These are phyloP conservation scores for Phylloporus arenicola DNA, from an alignment of 768 basidiomycete species.

Conservation along the genomic window DNA sequence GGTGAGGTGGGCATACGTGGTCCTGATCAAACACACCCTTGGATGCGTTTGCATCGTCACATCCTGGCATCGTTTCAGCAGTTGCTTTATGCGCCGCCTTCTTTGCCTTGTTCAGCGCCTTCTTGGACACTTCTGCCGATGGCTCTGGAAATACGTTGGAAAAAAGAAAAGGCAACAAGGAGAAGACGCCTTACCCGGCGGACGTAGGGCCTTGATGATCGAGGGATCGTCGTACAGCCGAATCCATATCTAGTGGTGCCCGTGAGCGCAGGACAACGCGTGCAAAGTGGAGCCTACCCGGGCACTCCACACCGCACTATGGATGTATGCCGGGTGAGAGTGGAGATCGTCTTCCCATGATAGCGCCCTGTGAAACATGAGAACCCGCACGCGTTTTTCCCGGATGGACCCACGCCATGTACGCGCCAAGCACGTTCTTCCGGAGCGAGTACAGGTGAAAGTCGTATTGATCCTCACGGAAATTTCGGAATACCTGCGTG, in stretches of 20 bases:
- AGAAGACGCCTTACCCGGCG: conserved; percentile 31
- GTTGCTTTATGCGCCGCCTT: conserved; percentile 61
- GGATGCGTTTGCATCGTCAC: conserved; percentile 44
- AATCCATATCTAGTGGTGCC: conserved; percentile 59
- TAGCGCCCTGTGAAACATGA: conserved; percentile 49
- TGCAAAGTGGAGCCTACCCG: conserved; percentile 39
- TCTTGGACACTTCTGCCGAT: conserved; percentile 47
- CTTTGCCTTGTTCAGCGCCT: conserved; percentile 83
- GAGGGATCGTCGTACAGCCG: conserved; percentile 66
- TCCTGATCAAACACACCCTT: conserved; percentile 47
- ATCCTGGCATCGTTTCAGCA: conserved; percentile 36
- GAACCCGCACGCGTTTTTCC: background rate
- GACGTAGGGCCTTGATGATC: conserved; percentile 38
- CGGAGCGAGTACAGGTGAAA: conserved; percentile 95
- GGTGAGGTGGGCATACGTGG: conserved; percentile 7
- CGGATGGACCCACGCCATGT: conserved; percentile 60
- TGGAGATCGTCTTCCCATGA: conserved; percentile 78
- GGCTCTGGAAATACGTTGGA: conserved; percentile 10
- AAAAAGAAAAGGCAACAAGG: conserved; percentile 24
- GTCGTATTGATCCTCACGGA: conserved; percentile 95
- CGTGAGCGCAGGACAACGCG: conserved; percentile 8
- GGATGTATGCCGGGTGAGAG: conserved; percentile 71
- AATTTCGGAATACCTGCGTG: conserved; percentile 68
- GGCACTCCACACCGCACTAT: conserved; percentile 65
- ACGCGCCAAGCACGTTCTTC: conserved; percentile 82